Evolutionary conservation across 192 early-diverging fungal species (phyloP).

Genomic region (Blastocladiella britannica): DNA sequence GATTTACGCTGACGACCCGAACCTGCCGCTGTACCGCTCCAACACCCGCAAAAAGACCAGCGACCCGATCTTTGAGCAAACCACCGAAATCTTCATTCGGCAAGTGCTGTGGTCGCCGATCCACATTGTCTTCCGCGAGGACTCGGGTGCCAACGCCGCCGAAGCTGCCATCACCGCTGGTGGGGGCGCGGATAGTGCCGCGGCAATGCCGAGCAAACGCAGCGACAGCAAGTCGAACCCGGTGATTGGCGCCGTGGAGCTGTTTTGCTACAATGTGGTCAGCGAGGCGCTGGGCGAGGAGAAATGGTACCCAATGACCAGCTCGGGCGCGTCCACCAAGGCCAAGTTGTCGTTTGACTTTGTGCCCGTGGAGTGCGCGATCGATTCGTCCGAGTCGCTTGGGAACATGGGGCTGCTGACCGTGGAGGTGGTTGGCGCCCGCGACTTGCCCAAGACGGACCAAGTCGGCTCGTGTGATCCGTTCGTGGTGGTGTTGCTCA

Average conservation of each 20-base stretch:
- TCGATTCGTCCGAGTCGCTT: slow-evolving; percentile 21
- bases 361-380: slow-evolving; percentile 19
- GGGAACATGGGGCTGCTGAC: slow-evolving; percentile 41
- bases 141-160: neutral
- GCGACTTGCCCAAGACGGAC: slow-evolving; percentile 44
- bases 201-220: neutral
- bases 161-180: neutral
- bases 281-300: neutral
- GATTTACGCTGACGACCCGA: slow-evolving; percentile 20
- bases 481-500: slow-evolving; percentile 38
- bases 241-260: neutral
- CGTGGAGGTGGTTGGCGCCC: slow-evolving; percentile 31
- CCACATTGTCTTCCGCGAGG: slow-evolving; percentile 1
- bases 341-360: slow-evolving; percentile 11
- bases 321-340: neutral
- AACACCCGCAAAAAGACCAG: slow-evolving; percentile 12
- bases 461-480: slow-evolving; percentile 52
- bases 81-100: slow-evolving; percentile 9
- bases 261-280: neutral
- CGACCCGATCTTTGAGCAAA: slow-evolving; percentile 12
- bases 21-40: slow-evolving; percentile 11
- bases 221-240: no score
- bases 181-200: neutral
- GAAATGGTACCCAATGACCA: neutral
- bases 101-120: slow-evolving; percentile 5